phyloP scores from a whole-genome alignment of 768 basidiomycete genomes.

The Boletus coccyginus region DNA sequence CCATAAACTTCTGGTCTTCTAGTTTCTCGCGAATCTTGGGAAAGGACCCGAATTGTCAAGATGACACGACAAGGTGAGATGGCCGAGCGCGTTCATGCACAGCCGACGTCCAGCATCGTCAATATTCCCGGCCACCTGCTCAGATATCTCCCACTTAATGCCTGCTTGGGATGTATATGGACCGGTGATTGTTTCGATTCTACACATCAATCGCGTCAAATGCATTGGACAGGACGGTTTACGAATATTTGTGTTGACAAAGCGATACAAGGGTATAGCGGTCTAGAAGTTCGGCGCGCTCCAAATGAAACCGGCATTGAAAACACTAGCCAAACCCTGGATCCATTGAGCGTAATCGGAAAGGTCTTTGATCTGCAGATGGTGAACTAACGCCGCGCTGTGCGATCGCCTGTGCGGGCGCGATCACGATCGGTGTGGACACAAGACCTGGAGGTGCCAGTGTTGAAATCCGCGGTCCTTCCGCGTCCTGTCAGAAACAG shows the following conservation, averaged over 20 bases:
- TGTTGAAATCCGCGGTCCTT: background rate
- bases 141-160: background rate
- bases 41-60: conserved; percentile 2
- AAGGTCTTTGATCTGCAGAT: conserved; percentile 17
- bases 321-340: background rate
- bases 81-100: background rate
- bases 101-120: too few species aligned
- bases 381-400: conserved; percentile 3
- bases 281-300: background rate
- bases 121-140: too few species aligned
- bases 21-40: conserved; percentile 2
- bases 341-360: background rate
- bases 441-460: conserved; percentile 1
- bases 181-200: background rate
- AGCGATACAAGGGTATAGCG: background rate
- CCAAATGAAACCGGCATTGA: conserved; percentile 1
- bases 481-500: background rate
- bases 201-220: background rate
- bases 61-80: conserved; percentile 17
- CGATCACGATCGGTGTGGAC: conserved; percentile 25
- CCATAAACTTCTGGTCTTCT: background rate
- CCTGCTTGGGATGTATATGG: background rate
- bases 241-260: background rate
- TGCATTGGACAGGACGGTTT: background rate
- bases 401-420: conserved; percentile 1